A percentile compares a stretch with the other conserved stretches of the same genome.
These are phyloP conservation scores for Salix suchowensis DNA, from an alignment of 345 rosid species.

Conservation along the genomic window DNA sequence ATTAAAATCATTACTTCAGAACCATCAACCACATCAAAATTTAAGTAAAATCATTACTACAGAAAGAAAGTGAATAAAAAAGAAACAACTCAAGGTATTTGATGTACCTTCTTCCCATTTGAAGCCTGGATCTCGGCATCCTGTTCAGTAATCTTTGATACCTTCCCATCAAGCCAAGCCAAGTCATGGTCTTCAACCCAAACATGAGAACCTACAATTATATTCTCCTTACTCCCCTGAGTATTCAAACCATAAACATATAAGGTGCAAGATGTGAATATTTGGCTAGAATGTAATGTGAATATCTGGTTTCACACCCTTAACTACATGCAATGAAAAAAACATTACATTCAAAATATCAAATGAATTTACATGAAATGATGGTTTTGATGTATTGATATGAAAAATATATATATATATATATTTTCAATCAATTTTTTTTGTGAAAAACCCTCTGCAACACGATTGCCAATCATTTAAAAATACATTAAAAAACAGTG, in stretches of 20 bases:
- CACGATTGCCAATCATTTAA: too few relatives aligned
- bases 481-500: too few relatives aligned
- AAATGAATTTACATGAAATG: background rate
- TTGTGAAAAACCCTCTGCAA: too few relatives aligned
- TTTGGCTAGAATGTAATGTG: background rate
- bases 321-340: background rate
- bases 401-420: too few relatives aligned
- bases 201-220: conserved; percentile 84
- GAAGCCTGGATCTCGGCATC: conserved; percentile 46
- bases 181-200: conserved; percentile 73
- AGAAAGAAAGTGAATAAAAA: background rate
- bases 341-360: too few relatives aligned
- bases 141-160: conserved; percentile 60
- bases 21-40: background rate
- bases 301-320: background rate
- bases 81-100: background rate
- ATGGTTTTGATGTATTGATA: too few relatives aligned
- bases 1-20: background rate
- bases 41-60: too few relatives aligned
- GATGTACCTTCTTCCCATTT: conserved; percentile 58
- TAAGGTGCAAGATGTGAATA: background rate
- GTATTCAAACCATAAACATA: background rate
- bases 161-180: conserved; percentile 82
- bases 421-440: too few relatives aligned
- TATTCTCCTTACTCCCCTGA: conserved; percentile 84